A percentile compares a stretch with the other conserved stretches of the same genome.
Evolutionary conservation across 2,329 filamentous ascomycete genomes (phyloP).

Genomic region (Juglanconis sp.): DNA sequence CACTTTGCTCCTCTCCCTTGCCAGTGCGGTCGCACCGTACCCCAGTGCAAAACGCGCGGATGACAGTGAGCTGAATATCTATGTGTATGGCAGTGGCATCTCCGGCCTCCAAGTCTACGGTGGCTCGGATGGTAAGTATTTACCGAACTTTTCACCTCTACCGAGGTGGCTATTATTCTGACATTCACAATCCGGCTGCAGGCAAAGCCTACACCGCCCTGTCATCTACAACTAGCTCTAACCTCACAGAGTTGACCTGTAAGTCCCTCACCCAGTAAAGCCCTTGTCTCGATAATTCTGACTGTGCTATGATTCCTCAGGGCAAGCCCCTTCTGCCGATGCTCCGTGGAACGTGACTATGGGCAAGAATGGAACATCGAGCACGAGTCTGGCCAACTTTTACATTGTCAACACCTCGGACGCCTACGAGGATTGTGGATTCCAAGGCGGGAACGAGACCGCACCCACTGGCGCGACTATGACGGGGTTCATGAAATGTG

Average conservation of each 20-base stretch:
- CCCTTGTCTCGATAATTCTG: neutral
- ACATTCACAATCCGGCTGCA: neutral
- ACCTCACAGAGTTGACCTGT: conserved; percentile 11
- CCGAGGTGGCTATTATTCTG: neutral
- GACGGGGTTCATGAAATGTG: conserved; percentile 10
- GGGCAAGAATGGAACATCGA: neutral
- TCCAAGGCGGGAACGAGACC: neutral
- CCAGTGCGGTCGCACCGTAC: neutral
- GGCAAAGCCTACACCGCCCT: conserved; percentile 6
- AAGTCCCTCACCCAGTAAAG: neutral
- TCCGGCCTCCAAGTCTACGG: conserved; percentile 6
- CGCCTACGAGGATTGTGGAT: conserved; percentile 6
- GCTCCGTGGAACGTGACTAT: conserved; percentile 5
- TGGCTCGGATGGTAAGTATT: conserved; percentile 1
- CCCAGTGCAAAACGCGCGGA: neutral
- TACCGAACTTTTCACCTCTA: neutral
- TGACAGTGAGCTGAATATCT: neutral
- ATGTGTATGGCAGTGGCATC: conserved; percentile 14
- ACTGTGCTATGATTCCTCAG: neutral
- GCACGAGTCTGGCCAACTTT: neutral
- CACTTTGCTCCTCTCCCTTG: conserved; percentile 8
- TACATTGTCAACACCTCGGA: conserved; percentile 7
- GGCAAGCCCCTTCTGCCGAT: conserved; percentile 1
- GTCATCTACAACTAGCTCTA: neutral
- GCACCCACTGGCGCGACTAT: neutral